Evolutionary conservation across 2,329 filamentous ascomycete genomes (phyloP), one percentile per base, ranked within the genome.

Genomic region (Arthrinium phaeospermum): DNA sequence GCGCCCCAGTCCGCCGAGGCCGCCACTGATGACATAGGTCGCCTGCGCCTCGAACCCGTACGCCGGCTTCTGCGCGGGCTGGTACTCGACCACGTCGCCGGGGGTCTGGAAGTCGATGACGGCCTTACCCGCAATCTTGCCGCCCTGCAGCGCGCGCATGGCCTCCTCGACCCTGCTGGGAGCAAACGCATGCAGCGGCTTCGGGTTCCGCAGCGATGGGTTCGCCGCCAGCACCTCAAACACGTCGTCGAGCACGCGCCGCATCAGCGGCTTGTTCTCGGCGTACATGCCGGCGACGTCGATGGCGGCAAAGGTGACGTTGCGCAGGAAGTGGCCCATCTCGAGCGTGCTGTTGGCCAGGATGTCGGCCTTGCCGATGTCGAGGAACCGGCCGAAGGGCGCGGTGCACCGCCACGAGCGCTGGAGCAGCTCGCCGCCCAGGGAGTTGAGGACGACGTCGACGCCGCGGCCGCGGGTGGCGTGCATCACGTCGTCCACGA

Each of bases 11-110:
- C 86, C 87, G 46, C 87, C 87, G 0, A 86, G 85, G 16, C 86
- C 86, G 22, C 87, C 87, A 34, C 88, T 83, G 61, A 89, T 81
- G 51, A 89, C 77, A 75, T 89, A 89, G 0, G 85, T 85, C 3
- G 82, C 84, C 72, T 87, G 81, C 79, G 71, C 22, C 64, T 68
- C 64, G 19, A 69, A 51, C 30, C 27, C 45, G 34, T 69, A 69
- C 7, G 68, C 68, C 12, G 68, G 45, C 16, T 2, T 22, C 16
- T 16, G 68, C 7, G 68, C 46, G 3, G 68, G 68, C 68, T 51
- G 68, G 24, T 53, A 53, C 1, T 24, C 47, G 24, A 69, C 68
- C 30, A 24, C 30, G n/a, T 69, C 68, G 4, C 68, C 68, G 1
- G 46, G 41, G 16, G 30, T 51, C 24, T 51, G 27, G 27, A 69